Evolutionary conservation across 2,329 filamentous ascomycete species (phyloP), one percentile per base, ranked within the genome.

Genomic region (Mycosphaerella arachidis): DNA sequence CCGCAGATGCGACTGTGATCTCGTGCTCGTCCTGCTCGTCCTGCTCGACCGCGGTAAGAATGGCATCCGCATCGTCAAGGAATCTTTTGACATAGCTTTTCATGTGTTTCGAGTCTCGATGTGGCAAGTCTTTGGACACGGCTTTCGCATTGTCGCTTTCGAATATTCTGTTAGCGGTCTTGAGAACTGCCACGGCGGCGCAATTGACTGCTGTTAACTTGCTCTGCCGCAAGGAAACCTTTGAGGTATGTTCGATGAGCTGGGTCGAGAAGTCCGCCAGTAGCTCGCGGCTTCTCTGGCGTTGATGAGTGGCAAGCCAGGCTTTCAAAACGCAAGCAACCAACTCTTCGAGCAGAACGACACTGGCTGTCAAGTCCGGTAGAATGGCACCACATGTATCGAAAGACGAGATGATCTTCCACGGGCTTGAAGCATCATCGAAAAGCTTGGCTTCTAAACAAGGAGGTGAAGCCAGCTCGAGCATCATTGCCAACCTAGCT

Each of bases 401-500:
- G 50, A 52, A 52, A n/a, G 13, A n/a, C 10, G 50, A 6, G 7
- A 52, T 9, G 10, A 52, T 52, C n/a, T 35, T 35, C 50, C 50
- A 52, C 8, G 35, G 29, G 16, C 16, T n/a, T 16, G 30, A 35
- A 31, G 50, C 27, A 18, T 52, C 50, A 33, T 52, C 50, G 50
- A 52, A 52, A 16, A 52, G 50, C 7, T 52, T 31, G n/a, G 50
- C 50, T n/a, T 52, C 50, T n/a, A 52, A n/a, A 20, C 50, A 52
- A 35, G 50, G 50, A 31, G 50, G 50, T 18, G 50, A 52, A 10
- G 50, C 50, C 30, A 52, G n/a, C 27, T 29, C 12, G 12, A 52
- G 30, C 30, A 35, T 52, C n/a, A 30, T 20, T 20, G 50, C 27
- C 50, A 52, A 30, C 13, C 29, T 4, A 43, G 13, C 40, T n/a